These are phyloP conservation scores for Saussurea involucrata DNA, from an alignment of 129 eudicot genomes.

Conservation along the genomic window DNA sequence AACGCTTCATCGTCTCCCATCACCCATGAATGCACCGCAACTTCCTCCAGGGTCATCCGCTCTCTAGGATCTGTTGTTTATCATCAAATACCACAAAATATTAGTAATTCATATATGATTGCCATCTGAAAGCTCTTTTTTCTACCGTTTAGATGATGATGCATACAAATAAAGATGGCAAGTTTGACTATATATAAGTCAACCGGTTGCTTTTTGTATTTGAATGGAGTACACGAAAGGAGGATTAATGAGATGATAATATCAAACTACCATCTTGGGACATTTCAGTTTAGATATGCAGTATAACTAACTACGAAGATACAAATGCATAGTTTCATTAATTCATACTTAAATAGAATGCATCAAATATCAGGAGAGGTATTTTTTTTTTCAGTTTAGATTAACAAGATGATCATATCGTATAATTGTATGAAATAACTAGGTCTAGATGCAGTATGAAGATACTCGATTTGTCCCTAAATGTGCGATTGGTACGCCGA, in stretches of 20 bases:
- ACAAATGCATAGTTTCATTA: too few relatives aligned
- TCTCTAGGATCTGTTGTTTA: slow-evolving; percentile 66
- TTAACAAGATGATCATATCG: background rate
- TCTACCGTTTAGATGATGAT: background rate
- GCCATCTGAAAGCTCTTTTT: background rate
- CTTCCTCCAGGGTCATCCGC: slow-evolving; percentile 59
- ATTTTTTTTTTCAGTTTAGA: too few relatives aligned
- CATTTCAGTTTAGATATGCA: too few relatives aligned
- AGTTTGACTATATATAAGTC: background rate
- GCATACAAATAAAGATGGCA: background rate
- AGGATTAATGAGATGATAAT: too few relatives aligned
- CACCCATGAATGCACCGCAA: slow-evolving; percentile 72
- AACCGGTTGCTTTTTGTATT: background rate
- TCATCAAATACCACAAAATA: background rate
- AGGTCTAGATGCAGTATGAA: background rate
- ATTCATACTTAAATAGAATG: too few relatives aligned
- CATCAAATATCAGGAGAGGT: too few relatives aligned
- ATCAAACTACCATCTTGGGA: too few relatives aligned
- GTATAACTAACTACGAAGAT: too few relatives aligned
- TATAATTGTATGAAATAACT: background rate
- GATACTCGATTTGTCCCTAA: background rate
- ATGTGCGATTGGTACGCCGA: background rate
- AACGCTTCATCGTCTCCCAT: slow-evolving; percentile 64
- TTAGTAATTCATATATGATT: background rate
- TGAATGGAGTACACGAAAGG: too few relatives aligned